Percentiles rank a stretch among this genome's conserved stretches.
Evolutionary conservation across 257 asterid species (phyloP).

Genomic region (Scutellaria galericulata): DNA sequence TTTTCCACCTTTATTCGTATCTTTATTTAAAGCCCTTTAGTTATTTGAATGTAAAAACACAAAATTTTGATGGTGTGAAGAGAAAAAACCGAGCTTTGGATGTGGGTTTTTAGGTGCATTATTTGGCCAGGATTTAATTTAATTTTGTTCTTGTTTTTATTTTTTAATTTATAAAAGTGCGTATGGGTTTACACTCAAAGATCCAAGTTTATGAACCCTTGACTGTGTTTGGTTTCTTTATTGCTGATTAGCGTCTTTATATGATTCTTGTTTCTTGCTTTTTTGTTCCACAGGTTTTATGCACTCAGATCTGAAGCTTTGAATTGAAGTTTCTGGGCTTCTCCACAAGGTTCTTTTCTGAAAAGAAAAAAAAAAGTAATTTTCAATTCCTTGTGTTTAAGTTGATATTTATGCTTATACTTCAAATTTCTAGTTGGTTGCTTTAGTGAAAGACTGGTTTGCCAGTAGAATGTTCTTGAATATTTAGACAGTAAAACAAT

Average conservation of each 20-base stretch:
- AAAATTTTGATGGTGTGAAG: constrained; percentile 28
- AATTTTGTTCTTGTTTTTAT: background rate
- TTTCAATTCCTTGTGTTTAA: constrained; percentile 22
- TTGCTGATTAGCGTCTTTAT: constrained; percentile 16
- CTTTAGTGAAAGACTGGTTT: background rate
- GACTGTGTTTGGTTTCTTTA: background rate
- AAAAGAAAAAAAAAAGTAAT: background rate
- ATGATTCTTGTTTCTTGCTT: constrained; percentile 30
- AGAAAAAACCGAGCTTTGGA: constrained; percentile 31
- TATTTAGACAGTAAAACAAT: background rate
- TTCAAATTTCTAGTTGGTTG: background rate
- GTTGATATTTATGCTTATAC: background rate
- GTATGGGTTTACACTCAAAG: constrained; percentile 30
- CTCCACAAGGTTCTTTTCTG: constrained; percentile 30
- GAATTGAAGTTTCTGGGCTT: constrained; percentile 43
- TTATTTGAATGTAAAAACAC: constrained; percentile 33
- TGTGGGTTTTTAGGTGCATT: constrained; percentile 19
- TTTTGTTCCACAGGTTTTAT: constrained; percentile 40
- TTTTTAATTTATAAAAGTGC: background rate
- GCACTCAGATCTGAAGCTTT: constrained; percentile 67
- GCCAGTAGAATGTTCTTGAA: constrained; percentile 1
- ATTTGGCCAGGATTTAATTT: constrained; percentile 17
- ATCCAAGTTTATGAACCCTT: constrained; percentile 20
- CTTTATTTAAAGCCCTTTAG: constrained; percentile 39
- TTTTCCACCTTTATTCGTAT: constrained; percentile 21